Percentiles rank a stretch among this genome's conserved stretches.
These are phyloP conservation scores for Xerophyta viscosa DNA, from an alignment of 106 monocot species.

Conservation along the genomic window DNA sequence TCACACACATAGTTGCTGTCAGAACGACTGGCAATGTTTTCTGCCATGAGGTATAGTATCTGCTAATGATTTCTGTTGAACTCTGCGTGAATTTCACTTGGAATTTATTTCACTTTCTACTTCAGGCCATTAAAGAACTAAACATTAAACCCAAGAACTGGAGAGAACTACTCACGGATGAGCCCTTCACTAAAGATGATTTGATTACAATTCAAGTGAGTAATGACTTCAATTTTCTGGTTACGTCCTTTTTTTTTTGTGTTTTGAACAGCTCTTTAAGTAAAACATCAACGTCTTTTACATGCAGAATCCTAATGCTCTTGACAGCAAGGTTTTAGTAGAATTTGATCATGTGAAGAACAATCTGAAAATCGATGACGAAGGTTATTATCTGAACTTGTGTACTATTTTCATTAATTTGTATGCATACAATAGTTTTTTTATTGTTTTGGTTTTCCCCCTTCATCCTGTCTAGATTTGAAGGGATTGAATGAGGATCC, in stretches of 20 bases:
- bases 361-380: conserved; percentile 78
- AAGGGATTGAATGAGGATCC: conserved; percentile 85
- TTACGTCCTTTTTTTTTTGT: background rate
- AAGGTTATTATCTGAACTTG: conserved; percentile 39
- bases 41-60: conserved; percentile 73
- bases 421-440: background rate
- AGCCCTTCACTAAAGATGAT: conserved; percentile 86
- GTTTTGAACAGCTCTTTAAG: background rate
- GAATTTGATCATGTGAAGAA: conserved; percentile 99
- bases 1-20: conserved; percentile 90
- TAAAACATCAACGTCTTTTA: conserved; percentile 2
- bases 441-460: no score
- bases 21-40: conserved; percentile 98
- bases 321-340: conserved; percentile 73
- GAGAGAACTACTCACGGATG: conserved; percentile 93
- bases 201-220: conserved; percentile 89
- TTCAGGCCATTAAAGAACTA: conserved; percentile 90
- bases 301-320: conserved; percentile 86
- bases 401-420: background rate
- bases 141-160: conserved; percentile 94
- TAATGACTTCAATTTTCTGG: background rate
- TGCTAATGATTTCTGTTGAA: background rate
- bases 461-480: conserved; percentile 29
- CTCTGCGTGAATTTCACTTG: background rate
- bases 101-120: background rate